Base-by-base conservation (phyloP, 2,329 filamentous ascomycete species). In the Fusarium sp. region DNA sequence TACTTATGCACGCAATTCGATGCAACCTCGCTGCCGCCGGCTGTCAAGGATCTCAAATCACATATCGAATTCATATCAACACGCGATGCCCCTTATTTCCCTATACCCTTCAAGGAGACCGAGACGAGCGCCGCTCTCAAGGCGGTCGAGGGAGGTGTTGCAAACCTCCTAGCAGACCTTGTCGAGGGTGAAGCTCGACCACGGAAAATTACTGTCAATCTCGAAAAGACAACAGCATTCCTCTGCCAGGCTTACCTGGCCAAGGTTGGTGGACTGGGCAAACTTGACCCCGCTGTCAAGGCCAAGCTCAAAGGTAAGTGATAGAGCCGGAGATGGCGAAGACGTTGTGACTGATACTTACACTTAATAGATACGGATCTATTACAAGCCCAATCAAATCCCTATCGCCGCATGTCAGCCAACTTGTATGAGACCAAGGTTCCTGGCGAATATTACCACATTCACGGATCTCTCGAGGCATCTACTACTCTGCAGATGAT, bases 381-480 rank as follows among this genome's bases (percentile, higher is more conserved):
- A 24, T 83, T 93, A 6, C 84, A 88, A 70, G 93, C 93, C 1
- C 93, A 94, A 79, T 93, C 92, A 3, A 89, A 91, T 70, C 84
- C 89, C 8, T 94, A 94, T 78, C 89, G 93, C 11, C 90, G 93
- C 70, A 86, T 94, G 81, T 93, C 92, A 13, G 92, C 92, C 16
- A 93, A 93, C 70, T 82, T 94, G 2, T 94, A 94, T 82, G 86
- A 88, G 76, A 93, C 92, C 10, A 91, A 89, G 79, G 87, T 85
- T n/a, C 82, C 85, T 1, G 89, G 88, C n/a, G 87, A 92, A 78
- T 94, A 90, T 77, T 94, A 93, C 78, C 93, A 94, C 77, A 92
- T 94, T 29, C 93, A 94, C 79, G 92, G 93, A 52, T 94, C 92
- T 0, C 82, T 94, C 1, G 92, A 94, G 74, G 92, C 93, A 5